A percentile compares a stretch with the other conserved stretches of the same genome.
Evolutionary conservation across 257 asterid genomes (phyloP).

Genomic region (Gynochthodes officinalis): DNA sequence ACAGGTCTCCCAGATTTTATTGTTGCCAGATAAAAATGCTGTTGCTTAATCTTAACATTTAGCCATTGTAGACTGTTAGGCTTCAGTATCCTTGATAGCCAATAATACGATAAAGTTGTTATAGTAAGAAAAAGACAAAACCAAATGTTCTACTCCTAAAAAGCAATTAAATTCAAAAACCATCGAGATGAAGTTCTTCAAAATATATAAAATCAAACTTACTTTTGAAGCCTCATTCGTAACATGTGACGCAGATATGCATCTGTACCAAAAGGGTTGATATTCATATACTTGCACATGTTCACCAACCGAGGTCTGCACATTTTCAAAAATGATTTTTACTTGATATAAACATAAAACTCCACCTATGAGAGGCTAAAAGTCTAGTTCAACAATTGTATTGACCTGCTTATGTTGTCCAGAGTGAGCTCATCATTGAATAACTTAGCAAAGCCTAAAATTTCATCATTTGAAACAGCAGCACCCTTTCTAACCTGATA

Average conservation of each 20-base stretch:
- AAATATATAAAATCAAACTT: conserved; percentile 17
- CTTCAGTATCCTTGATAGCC: neutral
- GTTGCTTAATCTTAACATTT: neutral
- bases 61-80: neutral
- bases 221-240: conserved; percentile 73
- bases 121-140: neutral
- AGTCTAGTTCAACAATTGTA: conserved; percentile 19
- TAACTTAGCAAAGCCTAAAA: conserved; percentile 80
- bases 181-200: neutral
- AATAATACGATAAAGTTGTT: neutral
- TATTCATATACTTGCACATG: conserved; percentile 97
- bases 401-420: conserved; percentile 87
- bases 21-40: neutral
- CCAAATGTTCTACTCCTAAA: neutral
- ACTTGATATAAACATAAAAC: neutral
- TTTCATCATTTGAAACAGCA: conserved; percentile 77
- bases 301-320: conserved; percentile 88
- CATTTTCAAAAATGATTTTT: conserved; percentile 1
- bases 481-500: conserved; percentile 84
- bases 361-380: neutral
- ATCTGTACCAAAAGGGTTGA: conserved; percentile 79
- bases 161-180: neutral
- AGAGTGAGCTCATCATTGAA: conserved; percentile 93
- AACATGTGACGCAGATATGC: conserved; percentile 85
- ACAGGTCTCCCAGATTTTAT: neutral